Evolutionary conservation across 257 asterid genomes (phyloP).

Genomic region (Craterostigma plantagineum): DNA sequence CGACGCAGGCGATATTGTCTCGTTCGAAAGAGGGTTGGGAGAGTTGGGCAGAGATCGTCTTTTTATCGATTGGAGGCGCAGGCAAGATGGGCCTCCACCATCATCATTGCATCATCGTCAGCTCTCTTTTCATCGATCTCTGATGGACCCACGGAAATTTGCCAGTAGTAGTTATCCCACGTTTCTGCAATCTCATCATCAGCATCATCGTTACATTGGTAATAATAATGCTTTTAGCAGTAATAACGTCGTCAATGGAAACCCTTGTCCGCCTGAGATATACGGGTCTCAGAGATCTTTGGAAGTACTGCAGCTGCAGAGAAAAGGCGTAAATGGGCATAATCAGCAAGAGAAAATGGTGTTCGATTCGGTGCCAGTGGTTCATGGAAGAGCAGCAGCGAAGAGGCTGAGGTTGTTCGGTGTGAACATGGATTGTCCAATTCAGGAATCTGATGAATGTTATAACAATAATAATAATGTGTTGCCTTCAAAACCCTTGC

Average conservation of each 20-base stretch:
- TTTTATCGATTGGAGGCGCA: slow-evolving; percentile 88
- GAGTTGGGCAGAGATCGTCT: slow-evolving; percentile 41
- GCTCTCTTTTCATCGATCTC: slow-evolving; percentile 24
- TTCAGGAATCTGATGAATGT: neutral
- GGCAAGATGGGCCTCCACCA: slow-evolving; percentile 44
- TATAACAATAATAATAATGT: neutral
- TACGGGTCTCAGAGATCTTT: neutral
- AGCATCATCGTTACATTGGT: neutral
- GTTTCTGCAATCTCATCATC: slow-evolving; percentile 10
- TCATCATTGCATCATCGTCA: slow-evolving; percentile 8
- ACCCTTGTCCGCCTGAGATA: slow-evolving; percentile 43
- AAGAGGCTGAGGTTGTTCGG: slow-evolving; percentile 80
- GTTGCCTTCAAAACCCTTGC: no score
- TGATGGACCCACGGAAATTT: slow-evolving; percentile 13
- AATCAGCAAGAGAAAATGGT: slow-evolving; percentile 24
- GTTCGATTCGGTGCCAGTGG: slow-evolving; percentile 84
- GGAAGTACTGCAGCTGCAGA: neutral
- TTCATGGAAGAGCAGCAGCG: slow-evolving; percentile 81
- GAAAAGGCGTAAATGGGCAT: no score
- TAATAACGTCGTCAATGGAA: slow-evolving; percentile 28
- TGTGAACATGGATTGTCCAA: slow-evolving; percentile 7
- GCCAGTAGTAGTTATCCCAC: slow-evolving; percentile 51
- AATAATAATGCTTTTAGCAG: slow-evolving; percentile 4
- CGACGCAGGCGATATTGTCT: slow-evolving; percentile 77
- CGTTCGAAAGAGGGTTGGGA: slow-evolving; percentile 67